Conservation (phyloP, 495 filamentous ascomycete species). For the Tuber borchii region DNA sequence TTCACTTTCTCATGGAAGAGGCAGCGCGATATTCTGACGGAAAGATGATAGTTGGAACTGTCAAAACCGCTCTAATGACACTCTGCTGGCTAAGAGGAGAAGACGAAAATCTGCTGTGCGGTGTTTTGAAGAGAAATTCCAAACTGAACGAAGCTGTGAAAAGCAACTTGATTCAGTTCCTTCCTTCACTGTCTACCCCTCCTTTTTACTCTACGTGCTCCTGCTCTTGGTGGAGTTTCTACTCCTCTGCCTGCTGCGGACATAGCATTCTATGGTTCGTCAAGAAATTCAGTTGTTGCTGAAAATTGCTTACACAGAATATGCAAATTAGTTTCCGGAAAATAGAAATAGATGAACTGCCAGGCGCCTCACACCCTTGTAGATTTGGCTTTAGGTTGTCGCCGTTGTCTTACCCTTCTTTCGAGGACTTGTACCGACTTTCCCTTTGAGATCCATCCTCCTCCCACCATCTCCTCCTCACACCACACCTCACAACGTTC, state of each 20-base stretch:
- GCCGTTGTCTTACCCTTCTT: conserved; percentile 1
- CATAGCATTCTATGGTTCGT: neutral
- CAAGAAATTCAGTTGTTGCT: neutral
- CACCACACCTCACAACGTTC: neutral
- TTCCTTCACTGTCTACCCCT: neutral
- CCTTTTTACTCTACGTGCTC: neutral
- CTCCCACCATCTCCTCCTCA: neutral
- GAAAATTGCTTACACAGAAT: neutral
- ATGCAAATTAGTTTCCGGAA: neutral
- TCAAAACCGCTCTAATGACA: neutral
- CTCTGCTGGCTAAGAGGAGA: neutral
- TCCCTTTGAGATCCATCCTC: neutral
- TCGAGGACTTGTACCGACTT: neutral
- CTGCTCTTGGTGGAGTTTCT: neutral
- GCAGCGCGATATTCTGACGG: neutral
- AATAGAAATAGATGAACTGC: neutral
- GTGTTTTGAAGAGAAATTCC: neutral
- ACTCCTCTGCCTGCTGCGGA: neutral
- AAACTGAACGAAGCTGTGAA: conserved; percentile 2
- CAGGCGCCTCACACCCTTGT: neutral
- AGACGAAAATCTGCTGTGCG: neutral
- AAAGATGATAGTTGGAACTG: neutral
- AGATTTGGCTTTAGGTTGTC: neutral
- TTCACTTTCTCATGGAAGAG: neutral
- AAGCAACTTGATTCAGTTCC: neutral